Conservation (phyloP, 768 basidiomycete genomes). For the Leccinum imitatum region DNA sequence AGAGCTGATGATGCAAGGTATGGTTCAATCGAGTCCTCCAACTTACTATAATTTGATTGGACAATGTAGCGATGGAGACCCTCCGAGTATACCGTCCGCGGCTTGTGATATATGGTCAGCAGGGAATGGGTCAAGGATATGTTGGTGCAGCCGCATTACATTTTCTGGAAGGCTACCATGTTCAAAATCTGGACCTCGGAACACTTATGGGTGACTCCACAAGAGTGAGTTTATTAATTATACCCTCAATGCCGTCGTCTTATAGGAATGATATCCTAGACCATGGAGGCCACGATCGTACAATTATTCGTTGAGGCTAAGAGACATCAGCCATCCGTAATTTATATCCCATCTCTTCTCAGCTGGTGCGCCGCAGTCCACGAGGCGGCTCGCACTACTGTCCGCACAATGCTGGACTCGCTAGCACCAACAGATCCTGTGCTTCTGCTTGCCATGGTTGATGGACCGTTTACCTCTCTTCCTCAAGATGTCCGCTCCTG, state of each 20-base stretch:
- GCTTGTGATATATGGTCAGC: constrained; percentile 73
- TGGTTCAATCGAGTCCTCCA: constrained; percentile 23
- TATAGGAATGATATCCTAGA: constrained; percentile 43
- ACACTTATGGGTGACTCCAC: constrained; percentile 86
- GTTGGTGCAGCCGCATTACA: constrained; percentile 90
- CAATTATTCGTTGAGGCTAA: constrained; percentile 97
- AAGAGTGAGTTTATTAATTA: constrained; percentile 52
- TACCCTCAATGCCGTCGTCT: not conserved
- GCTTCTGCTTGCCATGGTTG: constrained; percentile 87
- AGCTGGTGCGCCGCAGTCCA: constrained; percentile 85
- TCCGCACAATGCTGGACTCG: constrained; percentile 89
- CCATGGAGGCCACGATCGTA: constrained; percentile 87
- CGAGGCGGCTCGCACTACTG: constrained; percentile 80
- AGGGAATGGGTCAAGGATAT: constrained; percentile 90
- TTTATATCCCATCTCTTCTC: constrained; percentile 88
- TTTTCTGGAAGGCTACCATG: constrained; percentile 92
- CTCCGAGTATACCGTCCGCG: constrained; percentile 89
- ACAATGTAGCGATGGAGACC: constrained; percentile 78
- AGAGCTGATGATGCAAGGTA: constrained; percentile 87
- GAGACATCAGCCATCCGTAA: constrained; percentile 91
- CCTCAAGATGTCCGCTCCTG: constrained; percentile 84
- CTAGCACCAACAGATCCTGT: constrained; percentile 91
- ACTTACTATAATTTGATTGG: not conserved
- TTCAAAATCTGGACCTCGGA: constrained; percentile 92
- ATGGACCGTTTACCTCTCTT: constrained; percentile 66